A percentile compares a stretch with the other conserved stretches of the same genome.
Conservation (phyloP, 345 rosid species). For the Sisymbrium altissimum region DNA sequence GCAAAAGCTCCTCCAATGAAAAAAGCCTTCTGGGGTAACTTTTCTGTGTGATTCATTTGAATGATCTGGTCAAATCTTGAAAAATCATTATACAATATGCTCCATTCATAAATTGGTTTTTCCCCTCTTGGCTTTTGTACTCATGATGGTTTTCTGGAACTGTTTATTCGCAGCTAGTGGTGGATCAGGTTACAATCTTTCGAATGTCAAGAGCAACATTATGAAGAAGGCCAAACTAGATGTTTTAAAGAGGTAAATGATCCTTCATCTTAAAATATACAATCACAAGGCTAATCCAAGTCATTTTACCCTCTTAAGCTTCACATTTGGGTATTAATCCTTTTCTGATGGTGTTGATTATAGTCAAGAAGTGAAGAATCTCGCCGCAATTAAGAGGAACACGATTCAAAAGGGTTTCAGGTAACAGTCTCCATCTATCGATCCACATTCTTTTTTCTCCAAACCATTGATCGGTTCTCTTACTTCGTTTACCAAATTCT, state of each 20-base stretch:
- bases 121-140: not conserved
- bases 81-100: not conserved
- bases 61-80: conserved; percentile 6
- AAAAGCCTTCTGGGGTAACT: conserved; percentile 63
- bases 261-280: not conserved
- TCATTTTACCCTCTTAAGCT: not conserved
- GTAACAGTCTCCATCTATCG: conserved; percentile 35
- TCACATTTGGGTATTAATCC: not conserved
- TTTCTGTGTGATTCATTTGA: not conserved
- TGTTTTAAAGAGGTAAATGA: conserved; percentile 57
- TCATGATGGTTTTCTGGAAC: not conserved
- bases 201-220: conserved; percentile 67
- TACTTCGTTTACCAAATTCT: not conserved
- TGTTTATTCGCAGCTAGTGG: conserved; percentile 40
- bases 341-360: conserved; percentile 14
- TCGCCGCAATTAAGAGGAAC: conserved; percentile 63
- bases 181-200: conserved; percentile 56
- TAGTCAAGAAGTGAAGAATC: conserved; percentile 85
- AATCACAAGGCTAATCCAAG: not conserved
- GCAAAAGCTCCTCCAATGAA: conserved; percentile 74
- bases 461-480: not conserved
- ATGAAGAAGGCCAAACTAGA: conserved; percentile 92
- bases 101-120: not conserved
- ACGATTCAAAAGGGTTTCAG: conserved; percentile 53
- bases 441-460: not conserved